These are phyloP conservation scores for Scenedesmus sp. DNA, from an alignment of 163 green algal genomes.

Conservation along the genomic window DNA sequence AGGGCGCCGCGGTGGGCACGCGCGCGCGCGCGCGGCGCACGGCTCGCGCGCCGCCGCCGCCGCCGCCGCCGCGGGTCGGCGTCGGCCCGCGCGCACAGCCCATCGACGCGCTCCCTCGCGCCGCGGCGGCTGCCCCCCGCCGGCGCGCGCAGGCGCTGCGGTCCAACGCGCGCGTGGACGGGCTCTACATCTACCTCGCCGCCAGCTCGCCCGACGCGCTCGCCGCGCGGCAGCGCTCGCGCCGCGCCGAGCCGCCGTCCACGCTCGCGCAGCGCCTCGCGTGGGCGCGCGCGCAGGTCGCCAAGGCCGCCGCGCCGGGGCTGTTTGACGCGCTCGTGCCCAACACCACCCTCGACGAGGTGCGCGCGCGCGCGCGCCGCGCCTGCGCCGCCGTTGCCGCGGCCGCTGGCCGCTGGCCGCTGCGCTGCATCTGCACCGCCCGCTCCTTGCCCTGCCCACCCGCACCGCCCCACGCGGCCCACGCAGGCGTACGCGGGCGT, in stretches of 20 bases:
- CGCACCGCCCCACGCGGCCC: too few relatives aligned
- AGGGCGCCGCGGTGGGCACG: constrained; percentile 62
- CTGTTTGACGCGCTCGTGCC: constrained; percentile 62
- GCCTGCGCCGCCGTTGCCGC: not conserved
- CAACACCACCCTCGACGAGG: constrained; percentile 49
- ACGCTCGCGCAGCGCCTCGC: constrained; percentile 76
- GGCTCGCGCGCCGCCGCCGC: too few relatives aligned
- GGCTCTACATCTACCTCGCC: constrained; percentile 71
- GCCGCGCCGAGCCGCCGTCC: constrained; percentile 65
- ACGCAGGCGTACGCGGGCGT: constrained; percentile 53
- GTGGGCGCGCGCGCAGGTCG: constrained; percentile 62
- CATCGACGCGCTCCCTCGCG: too few relatives aligned
- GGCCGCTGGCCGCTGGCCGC: not conserved
- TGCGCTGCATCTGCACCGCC: not conserved
- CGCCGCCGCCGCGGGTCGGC: too few relatives aligned
- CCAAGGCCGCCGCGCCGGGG: constrained; percentile 1
- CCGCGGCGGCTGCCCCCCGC: too few relatives aligned
- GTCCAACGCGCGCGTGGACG: constrained; percentile 71
- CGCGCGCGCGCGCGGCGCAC: too few relatives aligned
- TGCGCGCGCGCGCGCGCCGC: not conserved
- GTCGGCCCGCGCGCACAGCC: too few relatives aligned
- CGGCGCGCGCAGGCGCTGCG: constrained; percentile 44
- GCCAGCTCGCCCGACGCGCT: constrained; percentile 52
- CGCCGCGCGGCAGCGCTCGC: constrained; percentile 52
- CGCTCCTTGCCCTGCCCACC: too few relatives aligned